Evolutionary conservation across 306 rosid species (phyloP).

Genomic region (Vachellia pachyceras): DNA sequence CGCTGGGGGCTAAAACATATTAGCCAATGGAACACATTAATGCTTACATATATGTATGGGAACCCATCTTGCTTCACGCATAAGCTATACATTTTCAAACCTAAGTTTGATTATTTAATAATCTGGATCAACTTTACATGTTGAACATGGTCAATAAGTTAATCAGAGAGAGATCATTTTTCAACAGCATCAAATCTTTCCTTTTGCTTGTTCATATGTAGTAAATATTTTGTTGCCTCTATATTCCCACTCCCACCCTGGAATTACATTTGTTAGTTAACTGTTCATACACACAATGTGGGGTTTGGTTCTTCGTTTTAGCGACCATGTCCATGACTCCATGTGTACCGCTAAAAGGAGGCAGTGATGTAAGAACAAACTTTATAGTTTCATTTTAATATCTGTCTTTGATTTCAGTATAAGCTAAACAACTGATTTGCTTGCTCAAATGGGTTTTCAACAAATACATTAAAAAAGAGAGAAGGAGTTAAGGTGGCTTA

Average conservation of each 20-base stretch:
- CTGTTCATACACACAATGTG: constrained; percentile 47
- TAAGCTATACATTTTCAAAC: constrained; percentile 53
- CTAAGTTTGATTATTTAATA: constrained; percentile 46
- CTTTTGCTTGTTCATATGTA: constrained; percentile 34
- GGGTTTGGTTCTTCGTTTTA: constrained; percentile 29
- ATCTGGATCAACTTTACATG: constrained; percentile 31
- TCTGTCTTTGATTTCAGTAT: constrained; percentile 45
- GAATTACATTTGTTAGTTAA: constrained; percentile 51
- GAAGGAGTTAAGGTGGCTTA: constrained; percentile 30
- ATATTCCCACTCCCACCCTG: background rate
- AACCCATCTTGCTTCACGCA: constrained; percentile 42
- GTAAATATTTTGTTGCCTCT: constrained; percentile 36
- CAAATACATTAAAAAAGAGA: constrained; percentile 49
- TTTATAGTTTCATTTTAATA: constrained; percentile 42
- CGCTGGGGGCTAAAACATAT: background rate
- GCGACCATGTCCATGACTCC: constrained; percentile 32
- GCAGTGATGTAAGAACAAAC: constrained; percentile 50
- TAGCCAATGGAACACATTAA: background rate
- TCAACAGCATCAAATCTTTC: constrained; percentile 36
- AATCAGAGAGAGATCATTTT: constrained; percentile 32
- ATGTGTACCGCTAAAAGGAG: constrained; percentile 34
- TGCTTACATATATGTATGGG: constrained; percentile 1
- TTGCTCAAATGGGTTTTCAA: constrained; percentile 60
- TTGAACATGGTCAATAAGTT: constrained; percentile 38
- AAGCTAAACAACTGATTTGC: constrained; percentile 73